These are phyloP conservation scores for Theileria annulata DNA, from an alignment of 169 alveolate species.

Conservation along the genomic window DNA sequence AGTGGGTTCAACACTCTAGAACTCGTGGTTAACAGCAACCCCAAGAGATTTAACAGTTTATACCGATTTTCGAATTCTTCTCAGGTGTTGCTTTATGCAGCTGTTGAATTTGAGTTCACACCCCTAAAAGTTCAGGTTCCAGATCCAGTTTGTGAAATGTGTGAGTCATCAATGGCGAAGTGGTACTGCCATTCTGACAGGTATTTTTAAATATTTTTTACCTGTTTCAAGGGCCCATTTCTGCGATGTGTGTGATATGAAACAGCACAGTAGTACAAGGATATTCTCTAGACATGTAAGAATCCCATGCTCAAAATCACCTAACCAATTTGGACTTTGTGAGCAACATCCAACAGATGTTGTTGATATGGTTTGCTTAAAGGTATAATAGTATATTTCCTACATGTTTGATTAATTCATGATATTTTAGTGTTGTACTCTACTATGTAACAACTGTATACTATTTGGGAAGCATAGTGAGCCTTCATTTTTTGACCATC, in stretches of 20 bases:
- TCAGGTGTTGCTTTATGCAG: constrained; percentile 75
- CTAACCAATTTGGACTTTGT: constrained; percentile 87
- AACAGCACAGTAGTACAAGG: constrained; percentile 80
- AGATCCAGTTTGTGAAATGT: constrained; percentile 83
- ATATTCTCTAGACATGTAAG: constrained; percentile 83
- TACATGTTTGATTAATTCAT: neutral
- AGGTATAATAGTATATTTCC: constrained; percentile 18
- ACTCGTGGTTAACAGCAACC: constrained; percentile 31
- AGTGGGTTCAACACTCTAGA: constrained; percentile 48
- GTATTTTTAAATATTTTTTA: constrained; percentile 17
- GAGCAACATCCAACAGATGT: constrained; percentile 86
- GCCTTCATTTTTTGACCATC: constrained; percentile 84
- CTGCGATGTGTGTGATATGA: constrained; percentile 83
- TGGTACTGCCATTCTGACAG: constrained; percentile 82
- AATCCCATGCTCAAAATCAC: constrained; percentile 85
- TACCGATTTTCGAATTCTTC: constrained; percentile 71
- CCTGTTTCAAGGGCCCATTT: constrained; percentile 77
- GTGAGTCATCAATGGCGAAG: constrained; percentile 74
- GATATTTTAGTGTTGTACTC: constrained; percentile 73
- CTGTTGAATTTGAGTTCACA: constrained; percentile 76
- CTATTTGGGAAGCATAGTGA: constrained; percentile 84
- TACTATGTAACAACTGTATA: constrained; percentile 84
- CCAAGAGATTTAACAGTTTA: constrained; percentile 40
- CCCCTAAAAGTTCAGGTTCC: constrained; percentile 80
- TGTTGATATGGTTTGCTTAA: constrained; percentile 85